Evolutionary conservation across 2,329 filamentous ascomycete species (phyloP).

Genomic region (Trichoderma sp.): DNA sequence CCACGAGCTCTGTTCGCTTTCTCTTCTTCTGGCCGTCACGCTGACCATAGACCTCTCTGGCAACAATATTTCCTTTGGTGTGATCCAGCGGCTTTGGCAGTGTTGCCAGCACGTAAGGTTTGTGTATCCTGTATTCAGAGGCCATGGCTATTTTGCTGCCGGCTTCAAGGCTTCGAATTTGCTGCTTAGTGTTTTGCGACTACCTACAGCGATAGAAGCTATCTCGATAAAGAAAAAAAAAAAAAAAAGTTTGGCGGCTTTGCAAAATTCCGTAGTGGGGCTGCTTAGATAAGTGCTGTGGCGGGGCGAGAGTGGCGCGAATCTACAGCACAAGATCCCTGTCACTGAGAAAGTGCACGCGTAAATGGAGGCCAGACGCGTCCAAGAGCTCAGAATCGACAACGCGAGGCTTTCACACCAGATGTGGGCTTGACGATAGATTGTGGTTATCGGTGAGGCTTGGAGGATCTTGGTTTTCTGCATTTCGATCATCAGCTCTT

Average conservation of each 20-base stretch:
- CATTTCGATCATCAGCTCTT: background rate
- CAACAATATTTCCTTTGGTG: conserved; percentile 49
- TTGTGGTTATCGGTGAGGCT: background rate
- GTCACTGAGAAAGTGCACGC: conserved; percentile 11
- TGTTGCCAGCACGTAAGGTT: conserved; percentile 60
- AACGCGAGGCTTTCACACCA: background rate
- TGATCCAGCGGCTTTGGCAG: conserved; percentile 57
- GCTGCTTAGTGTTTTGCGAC: conserved; percentile 2
- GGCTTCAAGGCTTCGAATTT: background rate
- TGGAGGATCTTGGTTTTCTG: background rate
- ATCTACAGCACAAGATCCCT: conserved; percentile 15
- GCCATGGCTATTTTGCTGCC: conserved; percentile 43
- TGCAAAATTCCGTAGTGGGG: conserved; percentile 37
- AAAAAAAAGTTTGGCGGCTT: conserved; percentile 38
- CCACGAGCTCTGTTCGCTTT: conserved; percentile 60
- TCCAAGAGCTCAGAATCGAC: conserved; percentile 1
- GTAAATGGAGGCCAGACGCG: conserved; percentile 19
- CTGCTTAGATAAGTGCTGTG: conserved; percentile 19
- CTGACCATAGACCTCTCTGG: conserved; percentile 60
- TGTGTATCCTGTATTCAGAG: conserved; percentile 59
- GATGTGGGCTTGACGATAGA: background rate
- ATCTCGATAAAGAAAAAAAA: conserved; percentile 29
- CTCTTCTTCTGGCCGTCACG: conserved; percentile 56
- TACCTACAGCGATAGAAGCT: conserved; percentile 27
- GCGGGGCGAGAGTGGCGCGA: conserved; percentile 22